Conservation (phyloP, 192 early-diverging fungal species). For the Mortierella antarctica region DNA sequence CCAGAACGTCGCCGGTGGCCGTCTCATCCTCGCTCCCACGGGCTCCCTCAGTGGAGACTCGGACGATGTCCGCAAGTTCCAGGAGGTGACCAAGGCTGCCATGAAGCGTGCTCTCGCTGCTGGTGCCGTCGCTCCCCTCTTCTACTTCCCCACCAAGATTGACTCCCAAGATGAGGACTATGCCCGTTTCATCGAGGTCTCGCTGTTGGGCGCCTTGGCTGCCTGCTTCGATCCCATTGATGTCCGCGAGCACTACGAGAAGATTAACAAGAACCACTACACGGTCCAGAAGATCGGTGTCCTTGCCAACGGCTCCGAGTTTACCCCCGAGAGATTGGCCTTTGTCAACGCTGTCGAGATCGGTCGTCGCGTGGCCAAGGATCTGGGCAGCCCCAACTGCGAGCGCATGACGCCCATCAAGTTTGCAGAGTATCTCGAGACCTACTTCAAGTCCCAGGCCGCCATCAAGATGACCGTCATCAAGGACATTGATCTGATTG, state of each 20-base stretch:
- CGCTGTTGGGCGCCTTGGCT: constrained; percentile 76
- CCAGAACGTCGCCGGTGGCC: constrained; percentile 66
- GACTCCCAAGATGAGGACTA: constrained; percentile 63
- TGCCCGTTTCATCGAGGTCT: constrained; percentile 76
- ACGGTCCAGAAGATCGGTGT: constrained; percentile 71
- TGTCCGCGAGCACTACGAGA: constrained; percentile 76
- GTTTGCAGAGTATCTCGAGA: constrained; percentile 74
- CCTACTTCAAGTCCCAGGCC: constrained; percentile 65
- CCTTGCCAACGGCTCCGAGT: constrained; percentile 51
- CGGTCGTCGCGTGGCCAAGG: constrained; percentile 78
- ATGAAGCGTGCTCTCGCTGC: constrained; percentile 71
- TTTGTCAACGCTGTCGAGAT: constrained; percentile 76
- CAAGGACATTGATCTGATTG: constrained; percentile 74
- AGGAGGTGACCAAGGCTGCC: constrained; percentile 75
- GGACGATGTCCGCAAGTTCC: constrained; percentile 84
- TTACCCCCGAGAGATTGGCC: constrained; percentile 54
- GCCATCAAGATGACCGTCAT: constrained; percentile 72
- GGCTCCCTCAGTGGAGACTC: constrained; percentile 77
- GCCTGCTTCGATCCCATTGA: constrained; percentile 83
- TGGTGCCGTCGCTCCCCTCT: constrained; percentile 68
- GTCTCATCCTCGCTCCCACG: constrained; percentile 81
- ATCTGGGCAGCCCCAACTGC: constrained; percentile 86
- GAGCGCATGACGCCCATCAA: constrained; percentile 89
- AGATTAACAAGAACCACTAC: constrained; percentile 59
- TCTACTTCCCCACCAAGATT: constrained; percentile 70